These are phyloP conservation scores for Carpinus fangiana DNA, from an alignment of 306 rosid species.

Conservation along the genomic window DNA sequence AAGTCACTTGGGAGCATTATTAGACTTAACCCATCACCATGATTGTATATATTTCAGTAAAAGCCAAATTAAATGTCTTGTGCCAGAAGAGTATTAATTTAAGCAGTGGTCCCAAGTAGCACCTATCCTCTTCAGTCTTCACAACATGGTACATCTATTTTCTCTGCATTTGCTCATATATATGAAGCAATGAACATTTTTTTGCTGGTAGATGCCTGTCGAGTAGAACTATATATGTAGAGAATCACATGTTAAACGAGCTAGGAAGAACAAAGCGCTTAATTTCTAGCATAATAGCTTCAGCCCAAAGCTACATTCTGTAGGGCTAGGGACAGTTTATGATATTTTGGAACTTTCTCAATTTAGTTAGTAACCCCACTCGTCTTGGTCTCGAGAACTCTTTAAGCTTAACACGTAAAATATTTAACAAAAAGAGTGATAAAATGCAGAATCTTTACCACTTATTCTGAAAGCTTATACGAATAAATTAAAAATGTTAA, in stretches of 20 bases:
- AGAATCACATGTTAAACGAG: slow-evolving; percentile 1
- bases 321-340: no score
- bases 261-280: neutral
- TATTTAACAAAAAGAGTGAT: no score
- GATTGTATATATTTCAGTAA: neutral
- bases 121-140: neutral
- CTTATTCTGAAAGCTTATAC: no score
- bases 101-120: neutral
- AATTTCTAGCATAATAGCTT: neutral
- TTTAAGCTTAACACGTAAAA: no score
- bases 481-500: no score
- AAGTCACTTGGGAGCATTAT: no score
- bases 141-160: neutral
- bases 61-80: neutral
- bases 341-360: neutral
- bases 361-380: no score
- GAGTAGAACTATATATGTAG: neutral
- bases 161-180: neutral
- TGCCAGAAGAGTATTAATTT: neutral
- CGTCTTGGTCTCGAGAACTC: no score
- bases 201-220: neutral
- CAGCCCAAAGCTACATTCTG: neutral
- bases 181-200: neutral
- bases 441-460: no score
- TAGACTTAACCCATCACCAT: neutral